These are phyloP conservation scores for Aspergillus sp. DNA, from an alignment of 2,329 filamentous ascomycete species.

Conservation along the genomic window DNA sequence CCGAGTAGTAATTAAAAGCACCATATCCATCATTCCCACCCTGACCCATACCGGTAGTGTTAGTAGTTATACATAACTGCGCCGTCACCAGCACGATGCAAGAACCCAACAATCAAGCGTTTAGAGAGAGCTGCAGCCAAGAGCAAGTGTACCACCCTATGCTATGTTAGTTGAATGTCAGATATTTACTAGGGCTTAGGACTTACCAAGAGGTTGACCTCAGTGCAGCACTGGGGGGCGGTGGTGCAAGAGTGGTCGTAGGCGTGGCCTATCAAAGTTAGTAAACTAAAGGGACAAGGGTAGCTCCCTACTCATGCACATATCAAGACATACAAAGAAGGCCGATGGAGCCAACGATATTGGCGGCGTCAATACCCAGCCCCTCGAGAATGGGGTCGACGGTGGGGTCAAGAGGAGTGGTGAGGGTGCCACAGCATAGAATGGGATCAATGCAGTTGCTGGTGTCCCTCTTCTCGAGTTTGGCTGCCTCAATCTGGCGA, in stretches of 20 bases:
- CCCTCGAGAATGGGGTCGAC: constrained; percentile 26
- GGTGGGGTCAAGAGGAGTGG: constrained; percentile 28
- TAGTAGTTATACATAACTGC: neutral
- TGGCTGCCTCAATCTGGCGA: constrained; percentile 8
- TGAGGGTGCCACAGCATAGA: constrained; percentile 30
- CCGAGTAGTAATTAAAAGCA: neutral
- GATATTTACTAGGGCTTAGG: neutral
- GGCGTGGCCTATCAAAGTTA: constrained; percentile 21
- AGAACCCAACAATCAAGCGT: neutral
- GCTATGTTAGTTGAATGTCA: constrained; percentile 2
- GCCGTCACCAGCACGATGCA: neutral
- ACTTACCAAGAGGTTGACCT: constrained; percentile 31
- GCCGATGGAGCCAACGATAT: constrained; percentile 29
- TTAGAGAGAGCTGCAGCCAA: constrained; percentile 21
- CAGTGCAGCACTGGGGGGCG: constrained; percentile 31
- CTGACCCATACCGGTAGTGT: neutral
- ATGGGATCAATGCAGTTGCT: constrained; percentile 21
- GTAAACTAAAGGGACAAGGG: neutral
- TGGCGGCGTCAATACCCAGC: constrained; percentile 24
- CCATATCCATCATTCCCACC: neutral
- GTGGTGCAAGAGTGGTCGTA: constrained; percentile 23
- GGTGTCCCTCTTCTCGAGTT: constrained; percentile 5
- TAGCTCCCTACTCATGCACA: neutral
- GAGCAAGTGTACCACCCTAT: constrained; percentile 26
- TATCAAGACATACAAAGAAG: constrained; percentile 24